Evolutionary conservation across 148 eudicot genomes (phyloP).

Genomic region (Camellia lanceoleosa): DNA sequence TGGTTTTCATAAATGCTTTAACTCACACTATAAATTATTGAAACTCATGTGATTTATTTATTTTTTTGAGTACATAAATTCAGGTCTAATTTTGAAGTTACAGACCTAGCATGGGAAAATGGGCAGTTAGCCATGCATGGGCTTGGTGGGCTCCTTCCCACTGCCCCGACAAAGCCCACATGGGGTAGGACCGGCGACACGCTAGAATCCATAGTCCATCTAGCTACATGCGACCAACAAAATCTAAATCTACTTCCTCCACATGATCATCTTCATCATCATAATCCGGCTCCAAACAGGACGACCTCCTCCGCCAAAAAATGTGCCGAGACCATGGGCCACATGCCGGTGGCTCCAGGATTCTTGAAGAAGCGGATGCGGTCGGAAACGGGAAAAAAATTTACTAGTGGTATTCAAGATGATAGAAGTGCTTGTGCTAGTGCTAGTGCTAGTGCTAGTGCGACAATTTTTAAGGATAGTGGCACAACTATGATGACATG

Average conservation of each 20-base stretch:
- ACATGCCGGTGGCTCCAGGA: constrained; percentile 15
- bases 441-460: constrained; percentile 33
- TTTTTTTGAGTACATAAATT: too few species aligned
- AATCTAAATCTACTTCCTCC: constrained; percentile 17
- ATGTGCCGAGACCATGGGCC: constrained; percentile 30
- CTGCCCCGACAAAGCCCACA: constrained; percentile 28
- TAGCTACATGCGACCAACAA: constrained; percentile 43
- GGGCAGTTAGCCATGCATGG: constrained; percentile 77
- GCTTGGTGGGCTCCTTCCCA: constrained; percentile 42
- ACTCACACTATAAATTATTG: neutral
- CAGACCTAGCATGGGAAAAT: constrained; percentile 83
- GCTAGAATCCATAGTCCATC: constrained; percentile 79
- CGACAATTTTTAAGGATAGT: constrained; percentile 43
- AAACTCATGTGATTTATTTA: neutral
- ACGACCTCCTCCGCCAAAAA: constrained; percentile 46
- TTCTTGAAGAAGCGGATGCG: constrained; percentile 38
- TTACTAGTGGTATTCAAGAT: constrained; percentile 13
- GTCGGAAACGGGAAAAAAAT: constrained; percentile 26
- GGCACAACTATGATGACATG: constrained; percentile 57
- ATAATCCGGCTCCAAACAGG: constrained; percentile 29
- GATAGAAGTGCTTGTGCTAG: constrained; percentile 41
- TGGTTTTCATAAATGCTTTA: neutral
- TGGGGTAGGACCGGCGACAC: constrained; percentile 54
- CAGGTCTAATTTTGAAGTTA: constrained; percentile 62
- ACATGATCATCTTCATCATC: neutral